A percentile compares a stretch with the other conserved stretches of the same genome.
Conservation (phyloP, 768 basidiomycete species). For the Amanita polypyramis region DNA sequence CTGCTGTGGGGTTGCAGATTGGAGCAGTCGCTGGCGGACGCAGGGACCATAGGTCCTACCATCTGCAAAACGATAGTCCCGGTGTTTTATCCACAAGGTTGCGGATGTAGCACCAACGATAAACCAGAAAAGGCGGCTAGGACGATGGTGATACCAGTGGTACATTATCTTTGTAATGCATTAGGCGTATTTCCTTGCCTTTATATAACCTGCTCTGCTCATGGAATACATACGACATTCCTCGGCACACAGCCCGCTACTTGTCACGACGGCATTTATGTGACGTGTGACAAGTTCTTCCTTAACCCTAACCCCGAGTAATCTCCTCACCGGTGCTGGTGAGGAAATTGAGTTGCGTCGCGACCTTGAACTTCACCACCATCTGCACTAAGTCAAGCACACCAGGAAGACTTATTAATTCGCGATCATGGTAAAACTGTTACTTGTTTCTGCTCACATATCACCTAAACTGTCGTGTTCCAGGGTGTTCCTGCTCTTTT, state of each 20-base stretch:
- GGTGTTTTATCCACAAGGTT: conserved; percentile 30
- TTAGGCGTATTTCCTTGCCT: neutral
- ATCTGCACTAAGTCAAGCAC: neutral
- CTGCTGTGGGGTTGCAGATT: neutral
- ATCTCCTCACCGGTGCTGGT: neutral
- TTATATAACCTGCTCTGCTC: no score
- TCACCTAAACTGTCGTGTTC: neutral
- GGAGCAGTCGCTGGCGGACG: conserved; percentile 12
- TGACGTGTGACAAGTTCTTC: conserved; percentile 4
- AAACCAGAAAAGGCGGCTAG: conserved; percentile 66
- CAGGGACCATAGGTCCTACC: conserved; percentile 22
- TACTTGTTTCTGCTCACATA: neutral
- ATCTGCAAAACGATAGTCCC: conserved; percentile 19
- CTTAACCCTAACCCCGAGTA: conserved; percentile 7
- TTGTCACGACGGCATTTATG: neutral
- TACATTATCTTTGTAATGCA: neutral
- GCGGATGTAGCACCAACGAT: conserved; percentile 42
- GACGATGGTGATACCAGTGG: conserved; percentile 18
- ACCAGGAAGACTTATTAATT: neutral
- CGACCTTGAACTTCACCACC: neutral
- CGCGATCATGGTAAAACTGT: neutral
- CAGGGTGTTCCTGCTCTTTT: conserved; percentile 98
- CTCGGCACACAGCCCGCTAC: neutral
- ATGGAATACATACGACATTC: neutral
- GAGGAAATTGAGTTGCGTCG: neutral